Base-by-base conservation (phyloP, 1,284 basidiomycete species). In the Sporisorium graminicola region DNA sequence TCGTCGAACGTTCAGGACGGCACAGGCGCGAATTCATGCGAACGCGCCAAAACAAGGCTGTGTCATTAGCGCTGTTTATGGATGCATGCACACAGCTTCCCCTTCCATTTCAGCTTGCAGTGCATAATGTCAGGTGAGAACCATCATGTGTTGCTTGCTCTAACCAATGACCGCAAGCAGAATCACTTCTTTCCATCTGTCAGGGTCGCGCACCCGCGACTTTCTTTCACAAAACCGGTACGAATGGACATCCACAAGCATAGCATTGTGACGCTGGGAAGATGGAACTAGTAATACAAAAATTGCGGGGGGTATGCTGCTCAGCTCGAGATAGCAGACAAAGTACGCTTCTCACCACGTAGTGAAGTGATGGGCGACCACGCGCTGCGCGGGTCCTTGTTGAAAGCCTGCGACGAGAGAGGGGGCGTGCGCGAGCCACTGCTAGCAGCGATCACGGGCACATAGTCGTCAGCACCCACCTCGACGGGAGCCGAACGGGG, bases 361-460 rank as follows among this genome's bases (percentile, higher is more conserved):
- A 77, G 44, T 50, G 62, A 63, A 1, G 49, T 44, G 65, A 76
- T 68, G 20, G 74, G 74, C 9, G 62, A 68, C 74, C 74, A 77
- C 20, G 65, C 43, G 29, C 22, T 60, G 27, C 65, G 58, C 10
- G 74, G 69, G 46, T 77, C 65, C 59, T 69, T 72, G n/a, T 51
- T 14, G 47, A 63, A 65, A 5, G 47, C 33, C 33, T 63, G 60
- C 43, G 58, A 29, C 14, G 60, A 49, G 42, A 67, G 46, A 4
- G 72, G 66, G 20, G 66, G 63, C 9, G 62, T 55, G 20, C 60
- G 55, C 56, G 64, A 58, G 24, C 63, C 57, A 13, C 64, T 47
- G 52, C 20, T 58, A 18, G 61, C 67, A 18, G 61, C 67, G 26
- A 72, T 62, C 14, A 71, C 55, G 18, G 58, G 58, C 50, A 65